Percentiles rank a stretch among this genome's conserved stretches.
Conservation (phyloP, 2,329 filamentous ascomycete genomes). For the Raffaelea ambrosiae region DNA sequence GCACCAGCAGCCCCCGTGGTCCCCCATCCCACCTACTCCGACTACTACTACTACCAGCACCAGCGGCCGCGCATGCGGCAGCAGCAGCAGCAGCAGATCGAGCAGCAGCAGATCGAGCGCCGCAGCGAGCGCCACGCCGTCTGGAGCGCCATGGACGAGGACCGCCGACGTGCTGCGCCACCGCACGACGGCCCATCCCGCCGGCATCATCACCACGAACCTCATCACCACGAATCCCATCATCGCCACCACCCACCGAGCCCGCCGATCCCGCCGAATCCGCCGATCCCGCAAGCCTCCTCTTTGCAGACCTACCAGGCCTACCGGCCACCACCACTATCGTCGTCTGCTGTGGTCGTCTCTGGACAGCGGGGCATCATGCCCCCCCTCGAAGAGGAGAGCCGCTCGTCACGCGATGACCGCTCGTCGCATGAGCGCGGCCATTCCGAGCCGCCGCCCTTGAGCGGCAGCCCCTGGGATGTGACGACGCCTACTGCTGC, state of each 20-base stretch:
- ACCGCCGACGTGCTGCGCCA: conserved; percentile 7
- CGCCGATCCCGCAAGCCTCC: too few species aligned
- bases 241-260: too few species aligned
- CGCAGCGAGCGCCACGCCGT: conserved; percentile 9
- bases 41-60: conserved; percentile 11
- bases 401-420: conserved; percentile 18
- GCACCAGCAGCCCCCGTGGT: too few species aligned
- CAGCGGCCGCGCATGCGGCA: conserved; percentile 7
- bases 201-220: neutral
- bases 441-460: conserved; percentile 38
- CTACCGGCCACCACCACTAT: too few species aligned
- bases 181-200: conserved; percentile 5
- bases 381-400: conserved; percentile 9
- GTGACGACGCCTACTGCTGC: conserved; percentile 11
- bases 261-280: too few species aligned
- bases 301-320: too few species aligned
- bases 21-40: neutral
- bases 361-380: too few species aligned
- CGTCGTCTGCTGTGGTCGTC: too few species aligned
- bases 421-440: conserved; percentile 33
- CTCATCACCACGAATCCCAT: neutral
- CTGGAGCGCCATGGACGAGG: conserved; percentile 7
- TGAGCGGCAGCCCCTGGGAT: conserved; percentile 40
- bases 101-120: conserved; percentile 2
- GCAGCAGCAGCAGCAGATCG: conserved; percentile 5